A percentile compares a stretch with the other conserved stretches of the same genome.
Evolutionary conservation across 2,329 filamentous ascomycete genomes (phyloP).

Genomic region (Colletotrichum chlorophyti): DNA sequence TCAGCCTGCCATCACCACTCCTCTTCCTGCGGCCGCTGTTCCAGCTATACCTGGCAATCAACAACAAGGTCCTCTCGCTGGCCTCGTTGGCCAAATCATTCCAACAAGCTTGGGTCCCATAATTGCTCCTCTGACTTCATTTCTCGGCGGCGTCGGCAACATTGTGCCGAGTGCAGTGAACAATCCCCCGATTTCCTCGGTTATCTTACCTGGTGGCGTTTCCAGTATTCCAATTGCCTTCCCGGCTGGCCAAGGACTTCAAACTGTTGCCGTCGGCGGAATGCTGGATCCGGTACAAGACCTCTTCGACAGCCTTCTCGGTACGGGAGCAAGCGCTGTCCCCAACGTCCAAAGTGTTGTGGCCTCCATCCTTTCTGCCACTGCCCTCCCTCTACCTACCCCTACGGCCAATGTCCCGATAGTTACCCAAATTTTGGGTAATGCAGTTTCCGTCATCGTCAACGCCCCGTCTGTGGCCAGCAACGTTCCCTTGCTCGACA

Average conservation of each 20-base stretch:
- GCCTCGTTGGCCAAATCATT: neutral
- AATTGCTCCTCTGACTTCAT: neutral
- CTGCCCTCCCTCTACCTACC: neutral
- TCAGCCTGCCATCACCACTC: slow-evolving; percentile 2
- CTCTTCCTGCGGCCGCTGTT: slow-evolving; percentile 1
- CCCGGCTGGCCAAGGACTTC: neutral
- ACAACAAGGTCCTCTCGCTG: neutral
- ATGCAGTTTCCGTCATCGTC: neutral
- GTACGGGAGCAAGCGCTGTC: neutral
- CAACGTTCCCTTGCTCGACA: neutral
- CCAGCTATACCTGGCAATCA: neutral
- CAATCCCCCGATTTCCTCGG: neutral
- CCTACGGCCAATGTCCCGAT: no score
- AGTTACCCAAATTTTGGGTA: neutral
- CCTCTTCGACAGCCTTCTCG: neutral
- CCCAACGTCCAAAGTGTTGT: no score
- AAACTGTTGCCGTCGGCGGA: neutral
- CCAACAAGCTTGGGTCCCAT: neutral
- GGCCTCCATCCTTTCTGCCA: neutral
- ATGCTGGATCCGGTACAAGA: neutral
- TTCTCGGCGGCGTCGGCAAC: neutral
- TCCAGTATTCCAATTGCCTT: neutral
- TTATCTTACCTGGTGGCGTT: neutral
- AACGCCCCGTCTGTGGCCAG: neutral
- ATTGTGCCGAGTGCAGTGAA: no score